phyloP scores from a whole-genome alignment of 2,329 filamentous ascomycete species.

The Aphanocladium album region DNA sequence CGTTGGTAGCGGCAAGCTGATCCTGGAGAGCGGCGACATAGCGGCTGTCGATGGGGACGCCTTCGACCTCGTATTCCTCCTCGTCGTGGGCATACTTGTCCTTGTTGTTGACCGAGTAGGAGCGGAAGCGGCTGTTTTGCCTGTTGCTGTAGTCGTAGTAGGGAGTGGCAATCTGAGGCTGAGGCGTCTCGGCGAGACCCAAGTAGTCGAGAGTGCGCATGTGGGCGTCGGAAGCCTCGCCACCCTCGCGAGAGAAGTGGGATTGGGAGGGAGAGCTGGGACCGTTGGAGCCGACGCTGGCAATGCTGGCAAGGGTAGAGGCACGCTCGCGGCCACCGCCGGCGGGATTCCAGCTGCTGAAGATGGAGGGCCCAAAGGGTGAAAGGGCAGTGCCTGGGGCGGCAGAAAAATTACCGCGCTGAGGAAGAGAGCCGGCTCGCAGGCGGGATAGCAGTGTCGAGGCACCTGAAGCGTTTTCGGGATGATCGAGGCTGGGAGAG shows the following conservation, averaged over 20 bases:
- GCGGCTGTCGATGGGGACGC: constrained; percentile 48
- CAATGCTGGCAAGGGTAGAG: constrained; percentile 74
- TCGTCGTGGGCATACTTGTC: constrained; percentile 93
- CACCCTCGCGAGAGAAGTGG: constrained; percentile 78
- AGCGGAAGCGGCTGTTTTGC: constrained; percentile 83
- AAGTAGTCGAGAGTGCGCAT: constrained; percentile 93
- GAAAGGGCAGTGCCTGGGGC: constrained; percentile 47
- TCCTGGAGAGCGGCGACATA: constrained; percentile 59
- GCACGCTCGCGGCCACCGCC: constrained; percentile 69
- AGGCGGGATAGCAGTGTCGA: constrained; percentile 78
- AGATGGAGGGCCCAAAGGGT: constrained; percentile 85
- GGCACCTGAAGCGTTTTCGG: constrained; percentile 55
- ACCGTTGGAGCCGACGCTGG: constrained; percentile 86
- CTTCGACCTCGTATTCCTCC: constrained; percentile 61
- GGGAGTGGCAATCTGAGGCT: constrained; percentile 70
- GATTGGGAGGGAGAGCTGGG: constrained; percentile 84
- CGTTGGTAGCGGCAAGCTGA: constrained; percentile 59
- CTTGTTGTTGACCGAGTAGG: constrained; percentile 97
- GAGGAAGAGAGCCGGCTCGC: constrained; percentile 89
- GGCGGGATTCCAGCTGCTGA: constrained; percentile 75
- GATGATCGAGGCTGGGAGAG: constrained; percentile 48
- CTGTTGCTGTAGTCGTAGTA: constrained; percentile 67
- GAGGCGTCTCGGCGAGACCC: constrained; percentile 88
- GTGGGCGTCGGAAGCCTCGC: constrained; percentile 79
- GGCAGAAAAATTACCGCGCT: constrained; percentile 65